These are phyloP conservation scores for Solanum sejunctum DNA, from an alignment of 257 asterid species.

Conservation along the genomic window DNA sequence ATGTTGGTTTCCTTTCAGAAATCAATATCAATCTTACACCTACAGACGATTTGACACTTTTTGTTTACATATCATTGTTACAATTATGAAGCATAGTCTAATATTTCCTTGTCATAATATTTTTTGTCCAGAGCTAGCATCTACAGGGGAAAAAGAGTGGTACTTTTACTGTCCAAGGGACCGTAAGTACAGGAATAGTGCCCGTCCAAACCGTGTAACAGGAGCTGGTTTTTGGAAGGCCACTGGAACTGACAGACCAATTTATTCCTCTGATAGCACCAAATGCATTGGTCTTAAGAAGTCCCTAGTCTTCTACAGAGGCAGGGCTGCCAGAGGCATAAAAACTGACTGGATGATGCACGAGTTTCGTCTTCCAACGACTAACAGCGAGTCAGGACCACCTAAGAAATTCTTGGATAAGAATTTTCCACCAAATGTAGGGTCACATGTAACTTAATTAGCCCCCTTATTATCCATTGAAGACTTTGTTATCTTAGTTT, in stretches of 20 bases:
- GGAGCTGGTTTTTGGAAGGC: conserved; percentile 98
- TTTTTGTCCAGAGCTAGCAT: conserved; percentile 40
- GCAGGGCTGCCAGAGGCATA: conserved; percentile 87
- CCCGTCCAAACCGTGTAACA: conserved; percentile 80
- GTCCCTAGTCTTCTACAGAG: conserved; percentile 80
- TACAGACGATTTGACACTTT: background rate
- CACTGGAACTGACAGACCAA: conserved; percentile 84
- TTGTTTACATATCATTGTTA: background rate
- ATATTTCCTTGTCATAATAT: background rate
- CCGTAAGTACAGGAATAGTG: conserved; percentile 72
- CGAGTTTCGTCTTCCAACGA: conserved; percentile 65
- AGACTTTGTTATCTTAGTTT: background rate
- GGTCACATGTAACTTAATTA: background rate
- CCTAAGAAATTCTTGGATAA: conserved; percentile 38
- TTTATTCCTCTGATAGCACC: conserved; percentile 55
- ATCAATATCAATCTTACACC: background rate
- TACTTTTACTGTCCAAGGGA: conserved; percentile 87
- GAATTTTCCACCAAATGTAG: conserved; percentile 57
- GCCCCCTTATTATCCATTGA: background rate
- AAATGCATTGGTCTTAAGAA: conserved; percentile 84
- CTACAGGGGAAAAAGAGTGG: conserved; percentile 85
- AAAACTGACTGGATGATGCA: conserved; percentile 99
- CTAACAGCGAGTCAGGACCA: conserved; percentile 25
- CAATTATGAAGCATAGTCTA: background rate
- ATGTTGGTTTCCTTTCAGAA: background rate